These are phyloP conservation scores for Austroboletus festivus DNA, from an alignment of 768 basidiomycete species.

Conservation along the genomic window DNA sequence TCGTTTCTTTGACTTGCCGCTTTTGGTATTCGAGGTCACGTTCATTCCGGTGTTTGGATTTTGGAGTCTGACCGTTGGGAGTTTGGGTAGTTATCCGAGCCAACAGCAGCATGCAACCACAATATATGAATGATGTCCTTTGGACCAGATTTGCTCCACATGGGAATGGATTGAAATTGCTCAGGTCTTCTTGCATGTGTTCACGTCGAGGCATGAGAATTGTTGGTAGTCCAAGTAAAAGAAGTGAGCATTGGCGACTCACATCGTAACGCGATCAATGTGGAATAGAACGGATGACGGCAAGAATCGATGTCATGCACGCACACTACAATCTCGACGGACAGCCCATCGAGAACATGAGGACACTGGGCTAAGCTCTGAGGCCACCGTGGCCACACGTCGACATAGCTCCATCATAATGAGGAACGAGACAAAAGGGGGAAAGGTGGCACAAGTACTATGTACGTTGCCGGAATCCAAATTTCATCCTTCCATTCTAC, in stretches of 20 bases:
- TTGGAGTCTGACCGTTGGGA: too few relatives aligned
- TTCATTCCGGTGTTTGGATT: too few relatives aligned
- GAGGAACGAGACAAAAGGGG: background rate
- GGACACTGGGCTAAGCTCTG: background rate
- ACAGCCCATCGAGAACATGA: conserved; percentile 6
- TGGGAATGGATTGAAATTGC: background rate
- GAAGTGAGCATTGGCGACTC: too few relatives aligned
- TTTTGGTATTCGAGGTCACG: too few relatives aligned
- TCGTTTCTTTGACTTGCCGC: conserved; percentile 1
- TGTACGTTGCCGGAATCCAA: conserved; percentile 11
- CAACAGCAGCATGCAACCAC: too few relatives aligned
- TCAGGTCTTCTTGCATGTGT: background rate
- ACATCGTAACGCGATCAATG: too few relatives aligned
- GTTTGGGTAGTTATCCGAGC: too few relatives aligned
- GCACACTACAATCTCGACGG: conserved; percentile 3
- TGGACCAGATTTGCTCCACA: background rate
- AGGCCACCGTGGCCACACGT: too few relatives aligned
- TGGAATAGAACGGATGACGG: background rate
- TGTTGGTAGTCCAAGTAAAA: background rate
- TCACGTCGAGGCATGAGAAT: conserved; percentile 8
- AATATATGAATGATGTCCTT: background rate
- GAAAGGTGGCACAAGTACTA: too few relatives aligned
- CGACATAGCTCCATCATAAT: background rate
- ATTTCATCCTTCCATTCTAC: conserved; percentile 11
- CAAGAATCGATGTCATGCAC: too few relatives aligned